Conservation (phyloP, 805 yeast genomes). For the Candida arabinofermentans region DNA sequence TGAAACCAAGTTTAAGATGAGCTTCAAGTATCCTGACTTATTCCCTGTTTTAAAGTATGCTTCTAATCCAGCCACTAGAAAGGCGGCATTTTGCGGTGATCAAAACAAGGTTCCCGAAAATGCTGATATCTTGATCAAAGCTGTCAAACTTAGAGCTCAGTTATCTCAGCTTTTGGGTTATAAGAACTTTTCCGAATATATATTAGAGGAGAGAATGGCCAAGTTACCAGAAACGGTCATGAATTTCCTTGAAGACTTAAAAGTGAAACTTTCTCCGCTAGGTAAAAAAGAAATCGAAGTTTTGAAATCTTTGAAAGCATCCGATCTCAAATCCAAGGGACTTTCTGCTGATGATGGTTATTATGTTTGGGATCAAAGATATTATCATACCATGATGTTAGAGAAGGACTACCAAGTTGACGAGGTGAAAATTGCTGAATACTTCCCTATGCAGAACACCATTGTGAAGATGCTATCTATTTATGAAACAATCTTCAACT, state of each 20-base stretch:
- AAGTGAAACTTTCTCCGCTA: constrained; percentile 51
- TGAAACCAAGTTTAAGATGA: constrained; percentile 51
- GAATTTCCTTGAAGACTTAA: constrained; percentile 59
- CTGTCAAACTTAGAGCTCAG: constrained; percentile 58
- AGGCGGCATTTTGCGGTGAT: constrained; percentile 59
- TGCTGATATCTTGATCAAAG: constrained; percentile 53
- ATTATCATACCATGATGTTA: constrained; percentile 59
- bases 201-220: constrained; percentile 79
- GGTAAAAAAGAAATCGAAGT: constrained; percentile 51
- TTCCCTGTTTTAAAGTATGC: constrained; percentile 78
- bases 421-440: constrained; percentile 66
- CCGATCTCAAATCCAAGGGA: constrained; percentile 45
- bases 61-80: constrained; percentile 58
- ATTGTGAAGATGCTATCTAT: constrained; percentile 65
- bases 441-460: constrained; percentile 70
- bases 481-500: constrained; percentile 64
- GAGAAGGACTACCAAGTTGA: constrained; percentile 72
- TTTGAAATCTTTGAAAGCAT: constrained; percentile 48
- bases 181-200: constrained; percentile 61
- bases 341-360: constrained; percentile 37
- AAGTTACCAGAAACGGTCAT: constrained; percentile 58
- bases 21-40: constrained; percentile 78
- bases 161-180: constrained; percentile 65
- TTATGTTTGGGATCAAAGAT: constrained; percentile 74
- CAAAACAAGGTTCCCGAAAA: constrained; percentile 67